Conservation (phyloP, 305 asterid species). For the Andrographis paniculata region DNA sequence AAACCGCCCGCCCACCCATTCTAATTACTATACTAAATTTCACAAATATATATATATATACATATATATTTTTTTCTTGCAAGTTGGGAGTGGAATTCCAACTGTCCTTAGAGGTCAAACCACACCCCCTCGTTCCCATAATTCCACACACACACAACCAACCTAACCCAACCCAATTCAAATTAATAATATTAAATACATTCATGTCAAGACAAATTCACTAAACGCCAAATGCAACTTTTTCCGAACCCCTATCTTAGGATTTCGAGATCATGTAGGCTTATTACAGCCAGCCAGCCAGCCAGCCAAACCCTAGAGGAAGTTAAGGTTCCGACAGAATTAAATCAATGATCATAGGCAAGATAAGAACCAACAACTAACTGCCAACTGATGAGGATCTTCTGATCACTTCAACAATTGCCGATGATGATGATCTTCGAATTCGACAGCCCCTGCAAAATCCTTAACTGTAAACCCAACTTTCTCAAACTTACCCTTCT, state of each 20-base stretch:
- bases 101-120: constrained; percentile 19
- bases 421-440: not conserved
- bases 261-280: too few species aligned
- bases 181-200: constrained; percentile 13
- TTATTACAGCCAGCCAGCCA: constrained; percentile 9
- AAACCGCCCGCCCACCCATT: constrained; percentile 7
- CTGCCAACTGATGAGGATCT: constrained; percentile 12
- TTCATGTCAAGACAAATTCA: constrained; percentile 18
- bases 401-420: too few species aligned
- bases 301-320: too few species aligned
- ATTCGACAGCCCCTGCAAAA: constrained; percentile 36
- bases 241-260: constrained; percentile 17
- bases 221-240: constrained; percentile 5
- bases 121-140: not conserved
- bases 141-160: not conserved
- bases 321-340: not conserved
- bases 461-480: constrained; percentile 65
- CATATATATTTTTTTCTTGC: constrained; percentile 5
- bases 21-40: constrained; percentile 19
- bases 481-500: constrained; percentile 61
- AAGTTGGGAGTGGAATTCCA: constrained; percentile 34
- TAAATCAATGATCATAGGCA: too few species aligned
- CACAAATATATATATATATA: too few species aligned
- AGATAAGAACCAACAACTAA: constrained; percentile 5
- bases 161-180: constrained; percentile 11